phyloP scores from a whole-genome alignment of 345 rosid genomes.

The Melaleuca alternifolia region DNA sequence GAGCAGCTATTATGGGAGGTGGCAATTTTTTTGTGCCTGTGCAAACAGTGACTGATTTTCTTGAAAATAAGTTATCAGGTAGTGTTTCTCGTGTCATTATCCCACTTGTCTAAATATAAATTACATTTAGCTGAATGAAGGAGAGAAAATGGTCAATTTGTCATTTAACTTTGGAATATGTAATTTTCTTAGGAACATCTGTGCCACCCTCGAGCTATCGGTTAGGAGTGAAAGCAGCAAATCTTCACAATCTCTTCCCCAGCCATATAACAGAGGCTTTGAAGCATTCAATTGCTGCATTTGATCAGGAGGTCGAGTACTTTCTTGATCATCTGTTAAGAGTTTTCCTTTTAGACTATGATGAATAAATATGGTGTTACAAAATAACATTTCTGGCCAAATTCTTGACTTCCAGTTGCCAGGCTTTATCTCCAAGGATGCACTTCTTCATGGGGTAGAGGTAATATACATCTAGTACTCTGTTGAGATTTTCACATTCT shows the following conservation, averaged over 20 bases:
- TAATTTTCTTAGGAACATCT: conserved; percentile 37
- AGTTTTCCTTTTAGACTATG: background rate
- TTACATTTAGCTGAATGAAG: background rate
- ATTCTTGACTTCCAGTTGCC: conserved; percentile 52
- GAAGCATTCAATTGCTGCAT: conserved; percentile 49
- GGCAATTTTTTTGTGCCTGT: conserved; percentile 77
- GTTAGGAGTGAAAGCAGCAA: conserved; percentile 76
- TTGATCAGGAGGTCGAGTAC: conserved; percentile 63
- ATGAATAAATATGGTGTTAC: background rate
- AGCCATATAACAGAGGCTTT: conserved; percentile 59
- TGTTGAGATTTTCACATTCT: background rate
- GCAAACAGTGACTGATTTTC: conserved; percentile 79
- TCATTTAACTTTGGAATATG: background rate
- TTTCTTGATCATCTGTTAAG: background rate
- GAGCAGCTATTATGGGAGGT: conserved; percentile 88
- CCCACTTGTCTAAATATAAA: background rate
- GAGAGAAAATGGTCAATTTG: background rate
- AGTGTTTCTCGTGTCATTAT: background rate
- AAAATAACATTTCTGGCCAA: background rate
- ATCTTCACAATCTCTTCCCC: conserved; percentile 76
- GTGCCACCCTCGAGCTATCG: conserved; percentile 90
- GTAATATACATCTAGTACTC: conserved; percentile 17
- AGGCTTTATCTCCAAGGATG: conserved; percentile 76
- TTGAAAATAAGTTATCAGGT: conserved; percentile 73
- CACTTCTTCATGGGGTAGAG: conserved; percentile 97